Evolutionary conservation across 768 basidiomycete species (phyloP).

Genomic region (Lactarius hatsudake): DNA sequence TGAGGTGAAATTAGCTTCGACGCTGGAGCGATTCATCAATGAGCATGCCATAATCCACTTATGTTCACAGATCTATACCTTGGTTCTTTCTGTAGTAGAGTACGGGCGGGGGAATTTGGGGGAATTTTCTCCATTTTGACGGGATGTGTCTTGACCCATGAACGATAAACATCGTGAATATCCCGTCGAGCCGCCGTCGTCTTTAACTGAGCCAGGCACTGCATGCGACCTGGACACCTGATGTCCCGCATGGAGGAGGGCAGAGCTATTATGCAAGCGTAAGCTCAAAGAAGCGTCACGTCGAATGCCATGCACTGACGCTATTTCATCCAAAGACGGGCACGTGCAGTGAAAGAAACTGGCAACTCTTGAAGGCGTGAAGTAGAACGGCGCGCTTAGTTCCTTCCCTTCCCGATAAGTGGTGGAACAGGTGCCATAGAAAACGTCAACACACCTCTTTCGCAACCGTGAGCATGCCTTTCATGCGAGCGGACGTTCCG

Average conservation of each 20-base stretch:
- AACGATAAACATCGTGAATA: constrained; percentile 79
- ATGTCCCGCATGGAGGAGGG: constrained; percentile 83
- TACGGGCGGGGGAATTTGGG: constrained; percentile 64
- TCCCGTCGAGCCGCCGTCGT: constrained; percentile 72
- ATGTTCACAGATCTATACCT: constrained; percentile 44
- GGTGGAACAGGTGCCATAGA: not conserved
- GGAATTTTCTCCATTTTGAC: constrained; percentile 83
- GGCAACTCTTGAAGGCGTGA: constrained; percentile 77
- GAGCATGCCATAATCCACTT: not conserved
- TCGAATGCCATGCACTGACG: constrained; percentile 48
- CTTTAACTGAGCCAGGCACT: constrained; percentile 83
- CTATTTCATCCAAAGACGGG: constrained; percentile 70
- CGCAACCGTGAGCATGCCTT: constrained; percentile 92
- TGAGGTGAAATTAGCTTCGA: constrained; percentile 67
- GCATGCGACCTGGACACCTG: constrained; percentile 90
- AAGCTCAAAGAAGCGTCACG: constrained; percentile 4
- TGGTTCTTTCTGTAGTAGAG: constrained; percentile 65
- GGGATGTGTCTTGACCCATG: constrained; percentile 80
- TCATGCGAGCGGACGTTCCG: constrained; percentile 81
- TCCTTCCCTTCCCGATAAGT: constrained; percentile 50
- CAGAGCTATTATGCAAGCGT: constrained; percentile 54
- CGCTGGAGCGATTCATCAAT: constrained; percentile 37
- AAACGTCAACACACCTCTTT: constrained; percentile 57
- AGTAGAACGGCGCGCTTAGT: constrained; percentile 76
- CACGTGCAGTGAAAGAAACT: constrained; percentile 79